phyloP scores from a whole-genome alignment of 2,329 filamentous ascomycete species.

The Fusarium sp. region DNA sequence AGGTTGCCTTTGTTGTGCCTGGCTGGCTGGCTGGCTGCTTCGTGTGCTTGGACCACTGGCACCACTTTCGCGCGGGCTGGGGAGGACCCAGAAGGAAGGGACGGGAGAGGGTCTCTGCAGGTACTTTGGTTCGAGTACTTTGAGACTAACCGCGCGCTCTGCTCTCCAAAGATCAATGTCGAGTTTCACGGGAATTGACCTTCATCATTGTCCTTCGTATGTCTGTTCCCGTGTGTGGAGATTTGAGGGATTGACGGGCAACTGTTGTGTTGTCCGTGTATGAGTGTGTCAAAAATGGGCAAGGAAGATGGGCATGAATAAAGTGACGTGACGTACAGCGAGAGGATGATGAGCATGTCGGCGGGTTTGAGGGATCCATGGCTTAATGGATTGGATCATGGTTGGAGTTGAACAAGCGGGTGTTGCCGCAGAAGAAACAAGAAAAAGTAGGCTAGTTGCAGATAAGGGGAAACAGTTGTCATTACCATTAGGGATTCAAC shows the following conservation, averaged over 20 bases:
- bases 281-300: neutral
- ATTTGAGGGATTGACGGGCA: slow-evolving; percentile 4
- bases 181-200: slow-evolving; percentile 32
- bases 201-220: neutral
- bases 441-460: neutral
- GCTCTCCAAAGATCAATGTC: neutral
- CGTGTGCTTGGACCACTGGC: slow-evolving; percentile 6
- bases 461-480: neutral
- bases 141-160: slow-evolving; percentile 15
- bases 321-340: slow-evolving; percentile 34
- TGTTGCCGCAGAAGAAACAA: neutral
- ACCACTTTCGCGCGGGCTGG: slow-evolving; percentile 3
- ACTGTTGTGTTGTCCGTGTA: neutral
- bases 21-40: neutral
- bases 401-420: neutral
- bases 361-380: slow-evolving; percentile 2
- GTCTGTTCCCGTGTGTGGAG: slow-evolving; percentile 19
- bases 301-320: neutral
- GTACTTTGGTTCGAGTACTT: slow-evolving; percentile 27
- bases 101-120: slow-evolving; percentile 24
- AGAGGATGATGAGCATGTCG: neutral
- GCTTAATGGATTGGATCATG: neutral
- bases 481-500: neutral
- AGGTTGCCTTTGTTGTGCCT: neutral
- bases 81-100: slow-evolving; percentile 22